A percentile compares a stretch with the other conserved stretches of the same genome.
Conservation (phyloP, 495 filamentous ascomycete genomes). For the Rostrohypoxylon terebratum region DNA sequence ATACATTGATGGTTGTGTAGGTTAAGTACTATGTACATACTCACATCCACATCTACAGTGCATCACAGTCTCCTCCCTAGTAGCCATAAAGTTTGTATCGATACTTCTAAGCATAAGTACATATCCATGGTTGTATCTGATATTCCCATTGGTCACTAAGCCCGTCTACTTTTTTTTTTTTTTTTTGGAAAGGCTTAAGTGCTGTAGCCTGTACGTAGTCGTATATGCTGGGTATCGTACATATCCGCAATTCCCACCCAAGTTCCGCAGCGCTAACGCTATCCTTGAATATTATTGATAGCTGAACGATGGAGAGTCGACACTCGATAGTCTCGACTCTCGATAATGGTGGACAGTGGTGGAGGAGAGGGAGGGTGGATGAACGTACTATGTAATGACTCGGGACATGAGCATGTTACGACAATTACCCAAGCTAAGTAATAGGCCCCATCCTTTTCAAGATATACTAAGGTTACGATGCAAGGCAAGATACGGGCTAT, state of each 20-base stretch:
- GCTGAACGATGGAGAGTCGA: not conserved
- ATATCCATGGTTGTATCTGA: no score
- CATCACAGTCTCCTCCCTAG: slow-evolving; percentile 1
- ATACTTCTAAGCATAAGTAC: slow-evolving; percentile 10
- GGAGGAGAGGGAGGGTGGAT: slow-evolving; percentile 5
- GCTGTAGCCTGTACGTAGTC: no score
- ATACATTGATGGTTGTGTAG: not conserved
- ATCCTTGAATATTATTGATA: slow-evolving; percentile 26
- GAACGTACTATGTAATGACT: not conserved
- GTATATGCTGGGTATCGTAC: not conserved
- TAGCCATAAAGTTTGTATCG: slow-evolving; percentile 10
- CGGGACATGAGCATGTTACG: slow-evolving; percentile 15
- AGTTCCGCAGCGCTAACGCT: slow-evolving; percentile 32
- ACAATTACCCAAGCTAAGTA: slow-evolving; percentile 3
- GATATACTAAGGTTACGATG: slow-evolving; percentile 20
- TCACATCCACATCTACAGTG: slow-evolving; percentile 10
- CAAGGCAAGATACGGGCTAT: slow-evolving; percentile 29
- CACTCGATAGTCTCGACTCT: not conserved
- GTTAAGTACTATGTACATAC: no score
- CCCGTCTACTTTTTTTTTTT: slow-evolving; percentile 8
- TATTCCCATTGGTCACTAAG: slow-evolving; percentile 23
- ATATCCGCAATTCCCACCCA: slow-evolving; percentile 36
- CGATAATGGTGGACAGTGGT: no score
- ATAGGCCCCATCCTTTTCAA: not conserved
- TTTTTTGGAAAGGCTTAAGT: slow-evolving; percentile 22